These are phyloP conservation scores for Hypomyces rosellus DNA, from an alignment of 2,329 filamentous ascomycete species.

Conservation along the genomic window DNA sequence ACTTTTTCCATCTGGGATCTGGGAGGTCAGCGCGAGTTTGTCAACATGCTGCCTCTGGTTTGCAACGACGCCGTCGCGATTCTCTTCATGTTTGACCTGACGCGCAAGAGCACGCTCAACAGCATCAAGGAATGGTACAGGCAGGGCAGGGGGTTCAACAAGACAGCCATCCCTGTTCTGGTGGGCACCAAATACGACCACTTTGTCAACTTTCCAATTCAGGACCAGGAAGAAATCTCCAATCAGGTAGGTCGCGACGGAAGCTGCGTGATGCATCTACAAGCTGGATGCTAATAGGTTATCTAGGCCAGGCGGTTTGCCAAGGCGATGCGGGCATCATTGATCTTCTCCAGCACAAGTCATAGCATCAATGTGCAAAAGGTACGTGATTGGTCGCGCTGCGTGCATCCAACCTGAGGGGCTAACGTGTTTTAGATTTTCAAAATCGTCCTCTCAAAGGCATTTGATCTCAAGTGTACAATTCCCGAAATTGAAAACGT, in stretches of 20 bases:
- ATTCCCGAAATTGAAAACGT: conserved; percentile 99
- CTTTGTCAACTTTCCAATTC: conserved; percentile 95
- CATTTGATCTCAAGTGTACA: conserved; percentile 97
- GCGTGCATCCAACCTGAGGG: neutral
- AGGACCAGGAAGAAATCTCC: conserved; percentile 98
- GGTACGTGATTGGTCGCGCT: conserved; percentile 44
- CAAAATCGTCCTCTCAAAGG: conserved; percentile 98
- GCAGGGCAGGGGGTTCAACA: conserved; percentile 96
- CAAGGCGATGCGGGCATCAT: conserved; percentile 93
- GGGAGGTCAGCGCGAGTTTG: conserved; percentile 95
- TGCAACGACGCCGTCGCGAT: conserved; percentile 99
- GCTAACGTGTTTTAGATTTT: conserved; percentile 64
- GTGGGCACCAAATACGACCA: conserved; percentile 99
- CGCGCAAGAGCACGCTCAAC: conserved; percentile 95
- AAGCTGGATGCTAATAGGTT: conserved; percentile 8
- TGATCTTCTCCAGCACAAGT: conserved; percentile 98
- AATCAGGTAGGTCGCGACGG: conserved; percentile 61
- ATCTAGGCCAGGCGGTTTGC: conserved; percentile 83
- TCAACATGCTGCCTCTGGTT: conserved; percentile 99
- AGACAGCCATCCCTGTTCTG: conserved; percentile 97
- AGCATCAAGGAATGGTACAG: conserved; percentile 99
- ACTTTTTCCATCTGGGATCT: conserved; percentile 99
- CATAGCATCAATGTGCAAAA: conserved; percentile 99
- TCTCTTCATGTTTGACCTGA: conserved; percentile 99
- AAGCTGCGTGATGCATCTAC: neutral